phyloP scores from a whole-genome alignment of 805 yeast genomes.

The Middelhovenomyces tepae region DNA sequence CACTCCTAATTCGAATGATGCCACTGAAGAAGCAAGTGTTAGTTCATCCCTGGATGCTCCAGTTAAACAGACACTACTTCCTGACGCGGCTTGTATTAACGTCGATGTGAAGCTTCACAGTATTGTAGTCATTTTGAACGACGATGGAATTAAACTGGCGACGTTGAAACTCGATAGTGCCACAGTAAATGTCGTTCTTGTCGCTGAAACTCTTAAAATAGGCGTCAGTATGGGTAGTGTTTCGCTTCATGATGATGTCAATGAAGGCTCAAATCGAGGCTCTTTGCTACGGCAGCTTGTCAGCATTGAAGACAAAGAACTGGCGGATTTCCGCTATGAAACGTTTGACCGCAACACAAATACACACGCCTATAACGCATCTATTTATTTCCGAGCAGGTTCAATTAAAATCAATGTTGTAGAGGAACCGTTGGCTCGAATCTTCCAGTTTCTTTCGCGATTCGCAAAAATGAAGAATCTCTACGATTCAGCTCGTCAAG shows the following conservation, averaged over 20 bases:
- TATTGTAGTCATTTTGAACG: conserved; percentile 66
- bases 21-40: conserved; percentile 4
- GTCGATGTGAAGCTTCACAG: conserved; percentile 64
- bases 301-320: conserved; percentile 69
- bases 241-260: conserved; percentile 66
- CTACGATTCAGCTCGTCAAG: conserved; percentile 84
- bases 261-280: conserved; percentile 44
- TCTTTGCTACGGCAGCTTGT: conserved; percentile 57
- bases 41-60: not conserved
- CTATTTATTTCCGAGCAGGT: conserved; percentile 59
- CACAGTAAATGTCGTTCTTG: conserved; percentile 48
- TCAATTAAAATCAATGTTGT: conserved; percentile 69
- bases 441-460: conserved; percentile 58
- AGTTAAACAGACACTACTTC: conserved; percentile 6
- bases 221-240: conserved; percentile 68
- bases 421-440: conserved; percentile 66
- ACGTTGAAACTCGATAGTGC: conserved; percentile 72
- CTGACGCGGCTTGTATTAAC: conserved; percentile 32
- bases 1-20: conserved; percentile 42
- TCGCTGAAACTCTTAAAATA: conserved; percentile 73
- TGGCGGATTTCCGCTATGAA: conserved; percentile 78
- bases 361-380: conserved; percentile 41
- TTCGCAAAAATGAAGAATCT: conserved; percentile 78
- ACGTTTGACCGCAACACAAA: conserved; percentile 57
- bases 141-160: conserved; percentile 74